Percentiles rank a stretch among this genome's conserved stretches.
phyloP scores from a whole-genome alignment of 805 yeast genomes.

The Diddensiella santjacobensis region DNA sequence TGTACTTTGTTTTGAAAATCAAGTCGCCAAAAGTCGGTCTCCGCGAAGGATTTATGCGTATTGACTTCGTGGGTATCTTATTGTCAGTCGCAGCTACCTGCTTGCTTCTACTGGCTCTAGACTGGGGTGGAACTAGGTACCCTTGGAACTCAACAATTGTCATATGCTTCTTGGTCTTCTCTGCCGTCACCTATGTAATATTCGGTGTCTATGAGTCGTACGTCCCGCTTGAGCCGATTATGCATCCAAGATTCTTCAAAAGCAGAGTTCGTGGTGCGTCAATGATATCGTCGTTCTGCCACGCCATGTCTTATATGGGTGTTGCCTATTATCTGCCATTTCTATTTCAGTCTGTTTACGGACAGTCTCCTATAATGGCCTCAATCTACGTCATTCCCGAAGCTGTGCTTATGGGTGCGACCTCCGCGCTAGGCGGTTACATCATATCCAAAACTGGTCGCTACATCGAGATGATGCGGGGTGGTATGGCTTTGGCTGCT shows the following conservation, averaged over 20 bases:
- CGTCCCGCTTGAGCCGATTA: constrained; percentile 39
- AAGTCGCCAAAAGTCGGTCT: constrained; percentile 39
- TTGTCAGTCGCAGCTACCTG: constrained; percentile 45
- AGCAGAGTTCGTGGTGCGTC: constrained; percentile 27
- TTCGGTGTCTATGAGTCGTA: constrained; percentile 49
- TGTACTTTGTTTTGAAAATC: constrained; percentile 20
- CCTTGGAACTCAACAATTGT: constrained; percentile 54
- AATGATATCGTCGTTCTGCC: constrained; percentile 40
- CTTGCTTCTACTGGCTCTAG: constrained; percentile 45
- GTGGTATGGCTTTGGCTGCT: constrained; percentile 38
- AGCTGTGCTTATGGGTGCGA: constrained; percentile 42
- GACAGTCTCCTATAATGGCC: constrained; percentile 38
- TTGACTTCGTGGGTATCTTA: constrained; percentile 53
- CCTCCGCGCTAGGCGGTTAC: constrained; percentile 45
- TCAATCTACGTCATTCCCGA: constrained; percentile 44
- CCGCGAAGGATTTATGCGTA: constrained; percentile 40
- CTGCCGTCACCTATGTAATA: constrained; percentile 38
- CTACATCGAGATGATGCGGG: constrained; percentile 41
- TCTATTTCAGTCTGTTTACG: constrained; percentile 46
- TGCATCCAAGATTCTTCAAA: constrained; percentile 41
- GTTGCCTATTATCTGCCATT: constrained; percentile 48
- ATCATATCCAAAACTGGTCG: constrained; percentile 42
- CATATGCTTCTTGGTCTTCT: constrained; percentile 41
- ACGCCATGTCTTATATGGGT: constrained; percentile 48
- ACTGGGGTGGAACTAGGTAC: constrained; percentile 50